phyloP scores from a whole-genome alignment of 176 grass and related monocot species.

The Oryza glaberrima region DNA sequence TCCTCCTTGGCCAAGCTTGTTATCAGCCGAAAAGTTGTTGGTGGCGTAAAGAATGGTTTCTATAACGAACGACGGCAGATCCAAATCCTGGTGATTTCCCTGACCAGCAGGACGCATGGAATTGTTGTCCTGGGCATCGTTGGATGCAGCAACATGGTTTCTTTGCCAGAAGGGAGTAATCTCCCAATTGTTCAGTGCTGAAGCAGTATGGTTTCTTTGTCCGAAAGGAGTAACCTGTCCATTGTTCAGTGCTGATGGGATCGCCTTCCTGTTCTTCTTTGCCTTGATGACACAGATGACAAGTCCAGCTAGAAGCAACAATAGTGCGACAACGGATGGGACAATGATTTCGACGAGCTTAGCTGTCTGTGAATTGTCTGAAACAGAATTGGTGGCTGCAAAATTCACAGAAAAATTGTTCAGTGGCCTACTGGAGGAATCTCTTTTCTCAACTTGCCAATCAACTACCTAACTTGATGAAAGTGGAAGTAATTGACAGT shows the following conservation, averaged over 20 bases:
- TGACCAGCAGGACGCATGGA: background rate
- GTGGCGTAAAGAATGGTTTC: slow-evolving; percentile 31
- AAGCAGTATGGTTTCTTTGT: slow-evolving; percentile 27
- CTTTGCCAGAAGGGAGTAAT: background rate
- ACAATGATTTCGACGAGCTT: slow-evolving; percentile 24
- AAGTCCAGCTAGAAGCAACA: background rate
- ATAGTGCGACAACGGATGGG: background rate
- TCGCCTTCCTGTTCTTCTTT: background rate
- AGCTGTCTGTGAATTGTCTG: background rate
- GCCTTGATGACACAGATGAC: background rate
- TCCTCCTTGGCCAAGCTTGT: slow-evolving; percentile 46
- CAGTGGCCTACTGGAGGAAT: background rate
- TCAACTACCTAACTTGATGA: background rate
- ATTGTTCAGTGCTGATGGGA: background rate
- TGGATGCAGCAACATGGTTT: background rate
- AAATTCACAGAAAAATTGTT: background rate
- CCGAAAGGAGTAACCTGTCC: background rate
- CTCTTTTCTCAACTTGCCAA: background rate
- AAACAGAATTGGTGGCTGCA: background rate
- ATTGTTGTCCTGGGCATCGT: slow-evolving; percentile 11
- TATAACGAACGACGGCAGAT: slow-evolving; percentile 34
- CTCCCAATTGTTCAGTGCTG: background rate
- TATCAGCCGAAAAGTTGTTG: slow-evolving; percentile 29
- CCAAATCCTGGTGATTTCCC: slow-evolving; percentile 13
- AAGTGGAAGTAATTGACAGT: background rate